phyloP scores from a whole-genome alignment of 2,329 filamentous ascomycete genomes.

The Escovopsis weberi region DNA sequence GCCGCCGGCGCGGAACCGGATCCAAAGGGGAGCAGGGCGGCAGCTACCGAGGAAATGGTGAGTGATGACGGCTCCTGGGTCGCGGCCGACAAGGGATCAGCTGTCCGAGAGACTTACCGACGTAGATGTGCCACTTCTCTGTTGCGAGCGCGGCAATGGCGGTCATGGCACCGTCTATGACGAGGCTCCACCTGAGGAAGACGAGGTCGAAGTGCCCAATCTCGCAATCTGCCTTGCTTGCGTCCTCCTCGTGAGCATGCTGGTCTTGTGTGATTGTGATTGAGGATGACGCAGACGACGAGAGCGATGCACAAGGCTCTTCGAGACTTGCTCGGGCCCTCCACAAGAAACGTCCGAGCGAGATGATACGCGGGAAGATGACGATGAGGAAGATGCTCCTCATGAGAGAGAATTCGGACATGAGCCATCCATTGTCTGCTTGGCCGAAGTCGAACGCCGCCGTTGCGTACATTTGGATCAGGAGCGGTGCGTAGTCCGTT shows the following conservation, averaged over 20 bases:
- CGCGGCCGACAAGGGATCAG: background rate
- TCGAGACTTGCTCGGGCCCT: no score
- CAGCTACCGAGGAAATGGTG: slow-evolving; percentile 30
- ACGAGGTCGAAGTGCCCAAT: slow-evolving; percentile 50
- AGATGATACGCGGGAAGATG: slow-evolving; percentile 38
- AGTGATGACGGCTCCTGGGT: no score
- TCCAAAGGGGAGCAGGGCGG: slow-evolving; percentile 50
- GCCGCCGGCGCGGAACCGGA: slow-evolving; percentile 55
- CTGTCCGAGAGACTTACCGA: slow-evolving; percentile 24
- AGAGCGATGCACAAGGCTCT: no score
- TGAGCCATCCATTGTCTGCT: slow-evolving; percentile 40
- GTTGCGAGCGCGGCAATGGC: slow-evolving; percentile 47
- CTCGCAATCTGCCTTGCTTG: slow-evolving; percentile 25
- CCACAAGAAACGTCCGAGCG: slow-evolving; percentile 23
- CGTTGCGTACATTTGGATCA: slow-evolving; percentile 46
- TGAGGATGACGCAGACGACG: no score
- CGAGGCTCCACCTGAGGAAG: slow-evolving; percentile 50
- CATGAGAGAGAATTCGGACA: slow-evolving; percentile 40
- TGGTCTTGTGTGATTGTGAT: no score
- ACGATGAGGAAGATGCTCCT: slow-evolving; percentile 40
- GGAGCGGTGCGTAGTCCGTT: slow-evolving; percentile 49
- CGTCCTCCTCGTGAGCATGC: slow-evolving; percentile 27
- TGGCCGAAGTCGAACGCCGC: slow-evolving; percentile 39
- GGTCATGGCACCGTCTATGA: slow-evolving; percentile 51
- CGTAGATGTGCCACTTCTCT: slow-evolving; percentile 52